Percentiles rank a stretch among this genome's conserved stretches.
Evolutionary conservation across 2,329 filamentous ascomycete species (phyloP).

Genomic region (Orbilia blumenaviensis): DNA sequence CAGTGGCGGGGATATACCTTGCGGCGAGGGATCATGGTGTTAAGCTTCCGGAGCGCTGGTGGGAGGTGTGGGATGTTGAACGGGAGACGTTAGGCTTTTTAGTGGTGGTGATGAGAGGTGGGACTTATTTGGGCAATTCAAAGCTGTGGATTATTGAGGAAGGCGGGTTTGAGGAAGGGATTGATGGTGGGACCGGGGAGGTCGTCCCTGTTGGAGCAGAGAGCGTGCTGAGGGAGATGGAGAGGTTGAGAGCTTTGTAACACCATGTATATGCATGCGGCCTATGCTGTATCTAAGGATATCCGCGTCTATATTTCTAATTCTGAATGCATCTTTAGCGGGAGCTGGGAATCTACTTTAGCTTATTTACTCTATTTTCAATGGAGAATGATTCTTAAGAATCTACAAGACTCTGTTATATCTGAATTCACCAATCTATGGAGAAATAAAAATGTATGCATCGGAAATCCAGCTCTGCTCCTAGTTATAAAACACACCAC

Average conservation of each 20-base stretch:
- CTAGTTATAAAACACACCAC: too few species aligned
- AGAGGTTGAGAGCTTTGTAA: conserved; percentile 14
- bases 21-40: conserved; percentile 79
- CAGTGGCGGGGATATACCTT: conserved; percentile 89
- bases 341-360: too few species aligned
- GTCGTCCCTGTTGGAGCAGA: conserved; percentile 33
- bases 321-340: too few species aligned
- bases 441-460: too few species aligned
- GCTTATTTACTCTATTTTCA: too few species aligned
- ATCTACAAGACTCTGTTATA: too few species aligned
- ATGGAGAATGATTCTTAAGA: too few species aligned
- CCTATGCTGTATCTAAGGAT: too few species aligned
- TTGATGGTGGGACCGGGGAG: conserved; percentile 9
- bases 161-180: conserved; percentile 19
- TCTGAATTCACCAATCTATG: neutral
- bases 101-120: conserved; percentile 68
- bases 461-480: too few species aligned
- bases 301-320: too few species aligned
- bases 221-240: conserved; percentile 24
- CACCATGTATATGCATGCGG: too few species aligned
- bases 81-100: conserved; percentile 93
- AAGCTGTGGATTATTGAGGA: conserved; percentile 43
- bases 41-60: conserved; percentile 90
- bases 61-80: conserved; percentile 97
- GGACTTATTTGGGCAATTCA: conserved; percentile 10